phyloP scores from a whole-genome alignment of 306 rosid species.

The Pueraria montana region DNA sequence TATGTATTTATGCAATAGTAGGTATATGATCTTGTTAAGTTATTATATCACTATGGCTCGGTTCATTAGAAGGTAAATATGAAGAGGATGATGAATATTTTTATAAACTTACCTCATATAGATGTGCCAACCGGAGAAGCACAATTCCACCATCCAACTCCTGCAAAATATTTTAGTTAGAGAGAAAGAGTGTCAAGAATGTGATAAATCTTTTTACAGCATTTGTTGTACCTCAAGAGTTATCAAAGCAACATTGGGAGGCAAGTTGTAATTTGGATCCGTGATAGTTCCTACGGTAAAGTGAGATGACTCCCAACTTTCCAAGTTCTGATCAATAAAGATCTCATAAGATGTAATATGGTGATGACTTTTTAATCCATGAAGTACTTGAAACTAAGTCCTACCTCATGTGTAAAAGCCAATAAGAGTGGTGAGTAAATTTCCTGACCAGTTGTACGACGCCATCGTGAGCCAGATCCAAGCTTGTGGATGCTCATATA shows the following conservation, averaged over 20 bases:
- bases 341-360: slow-evolving; percentile 15
- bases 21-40: too few species aligned
- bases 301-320: slow-evolving; percentile 74
- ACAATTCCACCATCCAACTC: slow-evolving; percentile 80
- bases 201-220: neutral
- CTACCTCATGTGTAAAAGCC: slow-evolving; percentile 75
- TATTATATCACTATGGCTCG: too few species aligned
- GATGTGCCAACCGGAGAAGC: slow-evolving; percentile 87
- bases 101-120: slow-evolving; percentile 76
- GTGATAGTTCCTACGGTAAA: slow-evolving; percentile 60
- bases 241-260: slow-evolving; percentile 83
- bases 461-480: slow-evolving; percentile 79
- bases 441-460: slow-evolving; percentile 79
- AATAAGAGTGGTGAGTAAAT: slow-evolving; percentile 75
- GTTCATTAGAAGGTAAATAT: too few species aligned
- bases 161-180: slow-evolving; percentile 53
- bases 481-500: slow-evolving; percentile 59
- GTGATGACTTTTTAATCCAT: slow-evolving; percentile 7
- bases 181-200: slow-evolving; percentile 25
- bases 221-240: slow-evolving; percentile 78
- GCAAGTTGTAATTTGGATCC: slow-evolving; percentile 74
- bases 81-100: too few species aligned
- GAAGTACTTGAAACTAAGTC: slow-evolving; percentile 11
- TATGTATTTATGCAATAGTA: too few species aligned
- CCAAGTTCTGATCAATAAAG: slow-evolving; percentile 57